Percentiles rank a stretch among this genome's conserved stretches.
Conservation (phyloP, 2,329 filamentous ascomycete species). For the Purpureocillium takamizusanense region DNA sequence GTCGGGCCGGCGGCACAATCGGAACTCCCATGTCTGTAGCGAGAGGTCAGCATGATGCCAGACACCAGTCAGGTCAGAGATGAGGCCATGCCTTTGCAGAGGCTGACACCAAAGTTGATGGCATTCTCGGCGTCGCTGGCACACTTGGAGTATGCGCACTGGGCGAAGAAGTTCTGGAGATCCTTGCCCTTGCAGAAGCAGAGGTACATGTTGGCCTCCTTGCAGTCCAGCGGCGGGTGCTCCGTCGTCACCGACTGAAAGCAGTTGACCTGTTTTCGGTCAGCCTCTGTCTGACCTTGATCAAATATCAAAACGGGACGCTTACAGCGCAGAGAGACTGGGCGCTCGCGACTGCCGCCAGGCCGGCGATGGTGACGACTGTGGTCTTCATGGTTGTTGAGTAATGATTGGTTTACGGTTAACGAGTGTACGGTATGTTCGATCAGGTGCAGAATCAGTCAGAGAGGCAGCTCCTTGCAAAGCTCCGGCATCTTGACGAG, state of each 20-base stretch:
- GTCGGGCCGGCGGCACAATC: neutral
- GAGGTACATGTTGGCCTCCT: constrained; percentile 19
- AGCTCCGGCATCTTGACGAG: too few species aligned
- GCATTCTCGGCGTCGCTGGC: constrained; percentile 6
- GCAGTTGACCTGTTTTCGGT: constrained; percentile 13
- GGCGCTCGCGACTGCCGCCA: neutral
- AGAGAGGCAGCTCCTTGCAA: too few species aligned
- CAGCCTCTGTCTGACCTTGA: neutral
- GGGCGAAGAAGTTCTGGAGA: constrained; percentile 14
- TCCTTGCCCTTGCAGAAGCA: constrained; percentile 18
- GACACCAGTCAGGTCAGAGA: neutral
- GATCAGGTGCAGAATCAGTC: too few species aligned
- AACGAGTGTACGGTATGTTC: too few species aligned
- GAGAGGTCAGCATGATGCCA: too few species aligned
- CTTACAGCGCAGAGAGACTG: constrained; percentile 1
- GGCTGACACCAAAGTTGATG: constrained; percentile 13
- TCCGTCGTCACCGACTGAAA: constrained; percentile 17
- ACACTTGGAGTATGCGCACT: constrained; percentile 12
- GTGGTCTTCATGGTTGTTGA: neutral
- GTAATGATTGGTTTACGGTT: neutral
- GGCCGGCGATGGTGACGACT: neutral
- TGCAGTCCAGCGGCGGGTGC: constrained; percentile 16
- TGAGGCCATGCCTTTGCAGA: constrained; percentile 18
- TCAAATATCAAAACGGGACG: too few species aligned
- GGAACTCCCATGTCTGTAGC: constrained; percentile 1